A percentile compares a stretch with the other conserved stretches of the same genome.
Conservation (phyloP, 106 monocot species). For the Phalaenopsis aphrodite region DNA sequence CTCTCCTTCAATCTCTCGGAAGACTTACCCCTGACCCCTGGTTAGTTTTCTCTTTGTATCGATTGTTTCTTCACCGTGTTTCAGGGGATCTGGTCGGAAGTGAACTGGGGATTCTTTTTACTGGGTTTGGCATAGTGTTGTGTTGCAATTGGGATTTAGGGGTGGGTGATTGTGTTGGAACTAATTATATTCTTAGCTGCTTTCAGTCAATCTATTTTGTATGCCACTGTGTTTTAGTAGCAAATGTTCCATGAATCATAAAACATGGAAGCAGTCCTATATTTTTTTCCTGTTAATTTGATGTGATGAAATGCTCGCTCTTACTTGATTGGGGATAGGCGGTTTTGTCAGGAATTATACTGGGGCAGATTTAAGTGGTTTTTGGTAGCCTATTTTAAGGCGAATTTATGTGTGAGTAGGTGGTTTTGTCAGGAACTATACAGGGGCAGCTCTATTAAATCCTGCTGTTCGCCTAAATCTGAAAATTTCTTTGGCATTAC, state of each 20-base stretch:
- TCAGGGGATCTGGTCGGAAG: neutral
- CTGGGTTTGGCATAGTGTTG: neutral
- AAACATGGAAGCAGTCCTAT: neutral
- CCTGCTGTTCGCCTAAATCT: no score
- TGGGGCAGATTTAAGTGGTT: neutral
- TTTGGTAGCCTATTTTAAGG: no score
- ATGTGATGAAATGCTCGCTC: neutral
- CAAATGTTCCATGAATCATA: neutral
- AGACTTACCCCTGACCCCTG: slow-evolving; percentile 30
- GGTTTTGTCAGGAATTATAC: neutral
- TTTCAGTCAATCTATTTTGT: neutral
- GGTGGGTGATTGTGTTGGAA: neutral
- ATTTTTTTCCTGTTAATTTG: neutral
- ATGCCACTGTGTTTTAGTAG: neutral
- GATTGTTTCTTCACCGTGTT: neutral
- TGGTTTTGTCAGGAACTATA: neutral
- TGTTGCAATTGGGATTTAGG: neutral
- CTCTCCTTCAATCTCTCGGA: slow-evolving; percentile 33
- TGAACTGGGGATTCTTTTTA: neutral
- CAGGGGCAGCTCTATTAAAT: neutral
- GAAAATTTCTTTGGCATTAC: no score
- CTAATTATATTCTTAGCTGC: neutral
- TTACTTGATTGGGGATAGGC: neutral
- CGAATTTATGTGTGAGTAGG: no score
- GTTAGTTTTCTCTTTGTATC: slow-evolving; percentile 19